Percentiles rank a stretch among this genome's conserved stretches.
phyloP scores from a whole-genome alignment of 2,329 filamentous ascomycete species.

The Aspergillus awamori region DNA sequence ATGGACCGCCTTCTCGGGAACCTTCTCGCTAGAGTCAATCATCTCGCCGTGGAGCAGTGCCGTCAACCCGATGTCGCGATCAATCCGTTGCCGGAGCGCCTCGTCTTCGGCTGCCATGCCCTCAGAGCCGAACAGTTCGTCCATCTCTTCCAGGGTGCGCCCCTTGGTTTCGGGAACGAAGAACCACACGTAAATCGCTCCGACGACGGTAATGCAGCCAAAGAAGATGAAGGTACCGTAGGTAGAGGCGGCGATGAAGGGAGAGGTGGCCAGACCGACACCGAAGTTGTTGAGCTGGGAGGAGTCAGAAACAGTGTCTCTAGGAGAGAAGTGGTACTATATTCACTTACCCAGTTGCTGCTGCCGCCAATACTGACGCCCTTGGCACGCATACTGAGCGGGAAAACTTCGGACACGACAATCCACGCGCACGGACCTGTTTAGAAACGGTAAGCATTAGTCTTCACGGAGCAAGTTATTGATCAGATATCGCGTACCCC shows the following conservation, averaged over 20 bases:
- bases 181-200: slow-evolving; percentile 31
- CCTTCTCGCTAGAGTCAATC: slow-evolving; percentile 15
- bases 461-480: neutral
- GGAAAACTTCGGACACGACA: slow-evolving; percentile 73
- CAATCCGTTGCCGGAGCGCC: slow-evolving; percentile 31
- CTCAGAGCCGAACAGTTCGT: slow-evolving; percentile 41
- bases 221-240: slow-evolving; percentile 76
- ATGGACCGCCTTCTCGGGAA: slow-evolving; percentile 8
- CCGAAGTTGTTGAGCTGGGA: slow-evolving; percentile 60
- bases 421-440: slow-evolving; percentile 57
- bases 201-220: slow-evolving; percentile 48
- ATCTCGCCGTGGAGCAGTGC: slow-evolving; percentile 32
- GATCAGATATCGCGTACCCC: slow-evolving; percentile 44
- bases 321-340: neutral
- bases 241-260: slow-evolving; percentile 64
- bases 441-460: neutral
- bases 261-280: slow-evolving; percentile 70
- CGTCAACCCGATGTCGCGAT: slow-evolving; percentile 34
- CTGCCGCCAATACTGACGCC: slow-evolving; percentile 38
- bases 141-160: slow-evolving; percentile 44
- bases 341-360: slow-evolving; percentile 37
- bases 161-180: slow-evolving; percentile 42
- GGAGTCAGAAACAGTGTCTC: neutral
- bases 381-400: slow-evolving; percentile 68
- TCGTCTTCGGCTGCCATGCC: slow-evolving; percentile 33